These are phyloP conservation scores for Leishmania tropica DNA, from an alignment of 208 protist species.

Conservation along the genomic window DNA sequence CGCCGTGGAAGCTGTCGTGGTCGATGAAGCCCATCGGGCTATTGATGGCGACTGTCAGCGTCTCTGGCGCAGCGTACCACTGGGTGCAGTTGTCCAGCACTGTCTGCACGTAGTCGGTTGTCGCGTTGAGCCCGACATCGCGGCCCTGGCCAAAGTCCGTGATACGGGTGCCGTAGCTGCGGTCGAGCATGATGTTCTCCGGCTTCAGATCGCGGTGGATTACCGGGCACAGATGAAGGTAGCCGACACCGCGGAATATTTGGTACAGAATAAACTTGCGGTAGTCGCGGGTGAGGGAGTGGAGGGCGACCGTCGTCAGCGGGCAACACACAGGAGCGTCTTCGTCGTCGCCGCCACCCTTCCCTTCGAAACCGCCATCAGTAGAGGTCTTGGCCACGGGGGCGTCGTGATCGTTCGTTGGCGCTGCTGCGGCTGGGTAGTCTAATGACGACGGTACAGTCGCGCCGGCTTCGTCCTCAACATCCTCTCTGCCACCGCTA, in stretches of 20 bases:
- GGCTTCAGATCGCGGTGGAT: slow-evolving; percentile 95
- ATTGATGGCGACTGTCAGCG: slow-evolving; percentile 85
- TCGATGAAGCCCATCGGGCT: slow-evolving; percentile 82
- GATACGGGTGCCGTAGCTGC: slow-evolving; percentile 92
- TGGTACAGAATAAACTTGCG: slow-evolving; percentile 98
- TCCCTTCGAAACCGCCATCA: neutral
- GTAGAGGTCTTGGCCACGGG: neutral
- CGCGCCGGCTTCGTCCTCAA: neutral
- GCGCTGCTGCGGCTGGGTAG: neutral
- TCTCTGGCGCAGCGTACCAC: slow-evolving; percentile 98
- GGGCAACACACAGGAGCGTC: slow-evolving; percentile 32
- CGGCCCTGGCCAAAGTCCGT: slow-evolving; percentile 98
- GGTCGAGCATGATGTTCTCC: slow-evolving; percentile 90
- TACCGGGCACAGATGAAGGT: slow-evolving; percentile 88
- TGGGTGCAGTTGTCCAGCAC: slow-evolving; percentile 87
- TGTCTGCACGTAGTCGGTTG: slow-evolving; percentile 53
- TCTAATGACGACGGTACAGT: neutral
- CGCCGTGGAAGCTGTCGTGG: slow-evolving; percentile 66
- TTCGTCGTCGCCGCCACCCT: neutral
- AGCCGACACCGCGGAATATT: slow-evolving; percentile 95
- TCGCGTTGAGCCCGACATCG: slow-evolving; percentile 54
- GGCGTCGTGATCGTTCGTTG: slow-evolving; percentile 9
- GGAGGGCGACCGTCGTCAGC: slow-evolving; percentile 52
- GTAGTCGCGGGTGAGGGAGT: slow-evolving; percentile 95
- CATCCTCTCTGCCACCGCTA: neutral